Evolutionary conservation across 2,329 filamentous ascomycete species (phyloP).

Genomic region (Colletotrichum lentis): DNA sequence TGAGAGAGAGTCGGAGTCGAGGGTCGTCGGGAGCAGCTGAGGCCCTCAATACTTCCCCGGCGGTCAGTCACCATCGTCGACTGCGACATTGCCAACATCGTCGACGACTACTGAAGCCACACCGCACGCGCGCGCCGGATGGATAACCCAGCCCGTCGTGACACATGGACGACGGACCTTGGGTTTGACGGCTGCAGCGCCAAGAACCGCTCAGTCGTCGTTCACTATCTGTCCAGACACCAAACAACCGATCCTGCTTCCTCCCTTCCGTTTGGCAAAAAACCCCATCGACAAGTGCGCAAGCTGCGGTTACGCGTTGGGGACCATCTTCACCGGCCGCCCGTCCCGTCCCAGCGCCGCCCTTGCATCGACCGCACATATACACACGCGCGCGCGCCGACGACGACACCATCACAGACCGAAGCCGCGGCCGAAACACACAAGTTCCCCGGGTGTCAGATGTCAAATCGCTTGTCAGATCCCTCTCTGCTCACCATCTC

Average conservation of each 20-base stretch:
- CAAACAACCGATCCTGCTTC: not conserved
- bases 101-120: not conserved
- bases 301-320: not conserved
- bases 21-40: not conserved
- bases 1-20: no score
- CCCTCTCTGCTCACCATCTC: not conserved
- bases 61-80: not conserved
- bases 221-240: not conserved
- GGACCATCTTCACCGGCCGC: not conserved
- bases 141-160: no score
- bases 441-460: not conserved
- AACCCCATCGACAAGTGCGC: not conserved
- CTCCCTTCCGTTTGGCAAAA: not conserved
- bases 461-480: not conserved
- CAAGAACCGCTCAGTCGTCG: not conserved
- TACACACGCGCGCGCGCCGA: not conserved
- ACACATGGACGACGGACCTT: not conserved
- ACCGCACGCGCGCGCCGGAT: not conserved
- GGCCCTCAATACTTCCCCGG: no score
- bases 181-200: not conserved
- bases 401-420: slow-evolving; percentile 5
- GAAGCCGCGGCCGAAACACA: slow-evolving; percentile 4
- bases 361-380: not conserved
- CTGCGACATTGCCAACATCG: not conserved
- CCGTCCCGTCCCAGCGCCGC: not conserved